A percentile compares a stretch with the other conserved stretches of the same genome.
These are phyloP conservation scores for Magnaporthiopsis rhizophila DNA, from an alignment of 2,329 filamentous ascomycete genomes.

Conservation along the genomic window DNA sequence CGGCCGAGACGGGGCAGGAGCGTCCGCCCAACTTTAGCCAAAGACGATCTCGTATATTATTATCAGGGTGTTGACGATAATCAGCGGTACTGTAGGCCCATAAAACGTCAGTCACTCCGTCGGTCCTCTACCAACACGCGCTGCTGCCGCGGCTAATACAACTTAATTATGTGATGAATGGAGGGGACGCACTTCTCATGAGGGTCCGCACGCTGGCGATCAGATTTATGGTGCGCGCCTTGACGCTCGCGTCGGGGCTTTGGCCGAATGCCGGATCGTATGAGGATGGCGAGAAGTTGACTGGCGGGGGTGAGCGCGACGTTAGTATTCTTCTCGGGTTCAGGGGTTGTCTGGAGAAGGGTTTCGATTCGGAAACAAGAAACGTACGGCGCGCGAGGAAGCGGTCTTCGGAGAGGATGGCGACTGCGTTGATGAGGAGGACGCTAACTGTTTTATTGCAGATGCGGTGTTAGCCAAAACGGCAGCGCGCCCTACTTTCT, in stretches of 20 bases:
- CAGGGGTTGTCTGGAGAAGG: background rate
- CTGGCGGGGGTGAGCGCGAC: conserved; percentile 49
- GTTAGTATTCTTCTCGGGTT: background rate
- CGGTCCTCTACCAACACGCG: too few species aligned
- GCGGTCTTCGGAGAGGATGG: conserved; percentile 88
- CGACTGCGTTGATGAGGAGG: conserved; percentile 88
- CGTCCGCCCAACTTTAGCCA: conserved; percentile 39
- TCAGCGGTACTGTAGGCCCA: conserved; percentile 61
- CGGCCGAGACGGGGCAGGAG: background rate
- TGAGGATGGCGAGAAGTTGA: conserved; percentile 68
- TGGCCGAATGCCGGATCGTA: conserved; percentile 74
- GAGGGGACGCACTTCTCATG: conserved; percentile 69
- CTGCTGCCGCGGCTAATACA: too few species aligned
- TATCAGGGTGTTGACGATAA: conserved; percentile 73
- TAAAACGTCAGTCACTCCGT: too few species aligned
- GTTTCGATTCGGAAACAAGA: background rate
- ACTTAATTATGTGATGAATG: background rate
- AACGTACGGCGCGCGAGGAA: conserved; percentile 76
- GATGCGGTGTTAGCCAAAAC: background rate
- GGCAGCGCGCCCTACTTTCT: too few species aligned
- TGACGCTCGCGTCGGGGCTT: conserved; percentile 66
- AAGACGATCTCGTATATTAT: conserved; percentile 76
- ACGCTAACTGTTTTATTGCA: conserved; percentile 53
- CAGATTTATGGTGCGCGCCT: conserved; percentile 79
- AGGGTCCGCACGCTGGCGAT: conserved; percentile 85